Conservation (phyloP, 306 rosid genomes). For the Arachis stenosperma region DNA sequence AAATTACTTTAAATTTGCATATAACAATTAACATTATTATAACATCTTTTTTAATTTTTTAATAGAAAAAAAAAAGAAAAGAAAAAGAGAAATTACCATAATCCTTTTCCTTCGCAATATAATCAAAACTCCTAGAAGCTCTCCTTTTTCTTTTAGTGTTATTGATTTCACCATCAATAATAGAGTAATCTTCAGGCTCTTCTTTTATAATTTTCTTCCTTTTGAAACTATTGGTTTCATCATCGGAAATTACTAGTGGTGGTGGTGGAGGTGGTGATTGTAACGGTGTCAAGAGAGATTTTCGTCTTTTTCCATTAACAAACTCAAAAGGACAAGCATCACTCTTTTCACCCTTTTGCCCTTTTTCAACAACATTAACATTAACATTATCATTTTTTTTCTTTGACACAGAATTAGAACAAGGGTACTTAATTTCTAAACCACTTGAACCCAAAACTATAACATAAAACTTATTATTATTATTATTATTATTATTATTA, state of each 20-base stretch:
- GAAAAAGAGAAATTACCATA: background rate
- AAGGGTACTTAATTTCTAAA: constrained; percentile 29
- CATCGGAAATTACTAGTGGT: too few species aligned
- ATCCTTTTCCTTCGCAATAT: background rate
- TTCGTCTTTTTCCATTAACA: background rate
- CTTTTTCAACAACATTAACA: background rate
- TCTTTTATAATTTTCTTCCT: background rate
- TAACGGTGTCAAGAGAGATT: background rate
- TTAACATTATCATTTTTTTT: background rate
- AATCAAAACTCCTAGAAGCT: background rate
- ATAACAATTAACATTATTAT: too few species aligned
- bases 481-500: too few species aligned
- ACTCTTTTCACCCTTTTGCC: background rate
- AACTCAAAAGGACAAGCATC: background rate
- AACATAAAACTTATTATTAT: constrained; percentile 3
- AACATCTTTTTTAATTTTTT: too few species aligned
- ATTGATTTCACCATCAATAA: background rate
- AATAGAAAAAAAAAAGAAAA: background rate
- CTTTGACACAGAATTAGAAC: background rate
- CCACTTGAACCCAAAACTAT: background rate
- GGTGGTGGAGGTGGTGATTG: background rate
- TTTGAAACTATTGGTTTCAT: background rate
- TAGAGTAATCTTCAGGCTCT: background rate
- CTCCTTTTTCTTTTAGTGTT: background rate
- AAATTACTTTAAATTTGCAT: too few species aligned